These are phyloP conservation scores for Phytophthora nicotianae DNA, from an alignment of 352 stramenopile species.

Conservation along the genomic window DNA sequence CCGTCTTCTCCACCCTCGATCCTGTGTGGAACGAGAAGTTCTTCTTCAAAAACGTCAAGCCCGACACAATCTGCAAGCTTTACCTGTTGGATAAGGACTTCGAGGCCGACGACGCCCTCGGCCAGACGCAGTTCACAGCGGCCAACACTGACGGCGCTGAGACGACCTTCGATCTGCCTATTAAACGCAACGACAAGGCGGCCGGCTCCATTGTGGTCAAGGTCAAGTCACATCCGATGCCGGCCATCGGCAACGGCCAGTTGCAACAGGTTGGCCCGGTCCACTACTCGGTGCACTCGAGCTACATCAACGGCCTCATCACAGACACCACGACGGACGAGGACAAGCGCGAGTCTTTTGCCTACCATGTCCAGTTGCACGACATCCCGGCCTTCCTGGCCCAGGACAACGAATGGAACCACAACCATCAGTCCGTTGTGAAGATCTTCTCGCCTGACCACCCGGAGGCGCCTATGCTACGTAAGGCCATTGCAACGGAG, in stretches of 20 bases:
- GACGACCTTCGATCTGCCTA: constrained; percentile 36
- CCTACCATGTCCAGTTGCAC: constrained; percentile 40
- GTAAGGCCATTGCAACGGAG: constrained; percentile 26
- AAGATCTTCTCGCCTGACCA: constrained; percentile 39
- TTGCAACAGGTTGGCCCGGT: constrained; percentile 37
- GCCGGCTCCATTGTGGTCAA: constrained; percentile 30
- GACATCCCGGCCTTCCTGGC: constrained; percentile 28
- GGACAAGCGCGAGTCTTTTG: constrained; percentile 23
- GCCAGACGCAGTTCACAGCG: constrained; percentile 37
- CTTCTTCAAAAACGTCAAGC: constrained; percentile 41
- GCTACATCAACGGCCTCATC: constrained; percentile 30
- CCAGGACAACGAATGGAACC: constrained; percentile 39
- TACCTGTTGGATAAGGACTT: constrained; percentile 43
- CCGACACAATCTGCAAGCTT: constrained; percentile 34
- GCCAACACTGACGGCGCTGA: constrained; percentile 32
- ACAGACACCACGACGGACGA: constrained; percentile 33
- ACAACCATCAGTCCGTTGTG: constrained; percentile 31
- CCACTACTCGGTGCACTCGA: constrained; percentile 39
- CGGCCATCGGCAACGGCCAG: neutral
- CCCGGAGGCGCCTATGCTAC: constrained; percentile 29
- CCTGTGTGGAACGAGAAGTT: constrained; percentile 45
- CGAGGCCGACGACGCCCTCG: constrained; percentile 32
- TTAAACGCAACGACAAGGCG: constrained; percentile 21
- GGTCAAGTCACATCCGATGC: constrained; percentile 29
- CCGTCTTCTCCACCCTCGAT: constrained; percentile 36